Evolutionary conservation across 495 filamentous ascomycete species (phyloP), one percentile per base, ranked within the genome.

Genomic region (Astrothelium subdiscretum): DNA sequence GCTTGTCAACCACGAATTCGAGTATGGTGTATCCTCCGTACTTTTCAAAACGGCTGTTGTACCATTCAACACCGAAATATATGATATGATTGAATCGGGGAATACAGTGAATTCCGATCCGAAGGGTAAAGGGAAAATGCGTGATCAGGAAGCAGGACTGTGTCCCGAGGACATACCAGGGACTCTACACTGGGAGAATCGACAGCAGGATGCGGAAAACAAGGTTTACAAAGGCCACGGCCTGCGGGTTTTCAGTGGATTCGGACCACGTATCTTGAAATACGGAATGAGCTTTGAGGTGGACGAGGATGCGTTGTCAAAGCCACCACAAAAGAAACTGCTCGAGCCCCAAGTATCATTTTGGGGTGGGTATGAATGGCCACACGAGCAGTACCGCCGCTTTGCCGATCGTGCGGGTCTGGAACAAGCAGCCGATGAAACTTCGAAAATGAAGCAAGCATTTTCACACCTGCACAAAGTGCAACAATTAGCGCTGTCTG

Each of bases 221-320:
- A 69, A 73, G 27, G 63, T 73, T 15, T 74, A 74, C 60, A 68
- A 69, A 57, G 71, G 71, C 8, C 72, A 80, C 57, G 77, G 78
- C 10, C 73, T 83, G 66, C 70, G 73, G 52, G 76, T 80, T 2
- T 81, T 81, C 62, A 60, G 72, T 43, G 77, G 76, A 31, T 82
- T 81, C 64, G 81, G 79, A 13, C 67, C 69, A 0, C 69, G 77
- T 26, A 82, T 85, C 32, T 68, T 62, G 6, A 76, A 73, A 52
- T 80, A 82, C 64, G 83, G 77, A 1, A 75, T 86, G 68, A 77
- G 77, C 18, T 80, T 84, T 59, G 83, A 85, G 51, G 73, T 84
- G 2, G 74, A 78, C 38, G 75, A 80, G 61, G 60, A 69, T 51
- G 70, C 62, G 40, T 73, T 72, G 44, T 67, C 58, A 32, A 67